These are phyloP conservation scores for Fusarium sp. DNA, from an alignment of 2,329 filamentous ascomycete species.

Conservation along the genomic window DNA sequence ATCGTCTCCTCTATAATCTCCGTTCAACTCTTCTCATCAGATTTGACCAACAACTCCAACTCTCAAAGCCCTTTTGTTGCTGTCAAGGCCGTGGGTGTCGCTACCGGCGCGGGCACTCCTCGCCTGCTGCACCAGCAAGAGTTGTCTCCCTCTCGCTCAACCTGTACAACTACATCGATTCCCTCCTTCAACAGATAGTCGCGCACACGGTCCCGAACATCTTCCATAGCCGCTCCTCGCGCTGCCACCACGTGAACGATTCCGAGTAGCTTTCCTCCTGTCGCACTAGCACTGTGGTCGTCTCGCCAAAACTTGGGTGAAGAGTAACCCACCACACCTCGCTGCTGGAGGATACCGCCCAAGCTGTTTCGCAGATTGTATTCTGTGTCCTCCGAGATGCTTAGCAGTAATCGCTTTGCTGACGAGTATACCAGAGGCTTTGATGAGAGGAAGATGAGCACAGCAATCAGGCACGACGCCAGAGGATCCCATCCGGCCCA, in stretches of 20 bases:
- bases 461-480: slow-evolving; percentile 91
- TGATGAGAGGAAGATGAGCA: slow-evolving; percentile 93
- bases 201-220: slow-evolving; percentile 82
- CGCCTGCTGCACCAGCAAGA: slow-evolving; percentile 68
- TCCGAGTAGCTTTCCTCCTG: slow-evolving; percentile 73
- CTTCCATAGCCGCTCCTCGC: slow-evolving; percentile 79
- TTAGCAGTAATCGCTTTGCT: slow-evolving; percentile 84
- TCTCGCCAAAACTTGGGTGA: slow-evolving; percentile 95
- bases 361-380: slow-evolving; percentile 89
- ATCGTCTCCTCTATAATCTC: slow-evolving; percentile 18
- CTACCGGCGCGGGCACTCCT: slow-evolving; percentile 43
- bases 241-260: slow-evolving; percentile 88
- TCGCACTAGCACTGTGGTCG: slow-evolving; percentile 65
- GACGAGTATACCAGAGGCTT: slow-evolving; percentile 88
- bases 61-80: slow-evolving; percentile 50
- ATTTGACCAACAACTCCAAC: slow-evolving; percentile 6
- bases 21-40: slow-evolving; percentile 10
- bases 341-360: slow-evolving; percentile 82
- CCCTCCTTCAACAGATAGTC: slow-evolving; percentile 77
- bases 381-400: slow-evolving; percentile 85
- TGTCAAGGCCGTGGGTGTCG: slow-evolving; percentile 47
- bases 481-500: slow-evolving; percentile 97
- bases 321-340: slow-evolving; percentile 87
- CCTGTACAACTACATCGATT: slow-evolving; percentile 88
- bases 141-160: slow-evolving; percentile 83